Evolutionary conservation across 2,329 filamentous ascomycete species (phyloP).

Genomic region (Nakataea oryzae): DNA sequence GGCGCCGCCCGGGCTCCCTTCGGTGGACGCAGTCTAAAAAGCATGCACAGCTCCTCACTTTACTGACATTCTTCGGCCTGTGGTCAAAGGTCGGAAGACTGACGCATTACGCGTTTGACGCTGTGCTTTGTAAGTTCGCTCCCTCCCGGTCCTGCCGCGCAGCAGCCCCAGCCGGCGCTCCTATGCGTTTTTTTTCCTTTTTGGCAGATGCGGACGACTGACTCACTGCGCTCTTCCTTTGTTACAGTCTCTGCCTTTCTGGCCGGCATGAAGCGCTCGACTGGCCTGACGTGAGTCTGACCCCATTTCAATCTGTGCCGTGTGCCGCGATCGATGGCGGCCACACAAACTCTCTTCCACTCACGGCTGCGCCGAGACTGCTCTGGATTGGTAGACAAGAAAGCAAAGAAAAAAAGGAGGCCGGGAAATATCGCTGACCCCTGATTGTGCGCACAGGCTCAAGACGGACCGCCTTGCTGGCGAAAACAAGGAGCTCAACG

Average conservation of each 20-base stretch:
- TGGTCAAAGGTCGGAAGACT: slow-evolving; percentile 80
- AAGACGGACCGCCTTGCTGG: slow-evolving; percentile 71
- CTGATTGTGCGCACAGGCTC: slow-evolving; percentile 58
- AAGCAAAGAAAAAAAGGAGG: slow-evolving; percentile 43
- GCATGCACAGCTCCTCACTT: slow-evolving; percentile 46
- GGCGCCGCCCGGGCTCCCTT: slow-evolving; percentile 1
- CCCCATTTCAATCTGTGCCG: neutral
- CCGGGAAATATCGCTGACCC: slow-evolving; percentile 26
- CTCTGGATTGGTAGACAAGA: slow-evolving; percentile 67
- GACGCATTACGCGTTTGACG: slow-evolving; percentile 93
- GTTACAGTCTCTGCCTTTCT: slow-evolving; percentile 80
- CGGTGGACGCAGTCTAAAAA: slow-evolving; percentile 26
- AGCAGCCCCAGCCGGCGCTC: neutral
- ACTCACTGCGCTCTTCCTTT: neutral
- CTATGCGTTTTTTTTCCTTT: neutral
- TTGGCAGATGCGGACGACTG: neutral
- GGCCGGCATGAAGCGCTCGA: slow-evolving; percentile 93
- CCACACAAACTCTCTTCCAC: slow-evolving; percentile 30
- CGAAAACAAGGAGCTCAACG: slow-evolving; percentile 72
- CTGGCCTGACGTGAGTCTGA: slow-evolving; percentile 83
- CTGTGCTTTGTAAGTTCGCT: slow-evolving; percentile 65
- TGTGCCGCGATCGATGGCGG: slow-evolving; percentile 19
- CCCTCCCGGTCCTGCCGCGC: neutral
- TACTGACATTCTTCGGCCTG: slow-evolving; percentile 59
- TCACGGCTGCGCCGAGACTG: slow-evolving; percentile 79